phyloP scores from a whole-genome alignment of 1,139 yeast species.

The Taphrina confusa region DNA sequence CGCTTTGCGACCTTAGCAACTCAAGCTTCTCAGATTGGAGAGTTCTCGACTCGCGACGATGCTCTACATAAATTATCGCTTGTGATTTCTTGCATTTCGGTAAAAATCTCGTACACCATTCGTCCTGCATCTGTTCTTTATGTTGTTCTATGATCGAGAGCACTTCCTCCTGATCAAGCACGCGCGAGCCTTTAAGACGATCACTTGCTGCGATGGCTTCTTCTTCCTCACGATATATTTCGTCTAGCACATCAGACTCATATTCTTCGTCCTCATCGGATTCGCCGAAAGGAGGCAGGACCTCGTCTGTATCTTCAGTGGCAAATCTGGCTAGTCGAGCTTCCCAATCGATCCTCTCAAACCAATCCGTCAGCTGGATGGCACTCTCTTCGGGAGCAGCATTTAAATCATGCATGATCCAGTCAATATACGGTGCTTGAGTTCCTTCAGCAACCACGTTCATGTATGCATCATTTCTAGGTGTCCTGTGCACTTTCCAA shows the following conservation, averaged over 20 bases:
- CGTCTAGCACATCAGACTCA: not conserved
- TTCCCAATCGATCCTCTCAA: conserved; percentile 12
- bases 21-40: not conserved
- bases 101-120: not conserved
- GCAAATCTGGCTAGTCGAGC: not conserved
- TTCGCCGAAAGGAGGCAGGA: conserved; percentile 8
- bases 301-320: not conserved
- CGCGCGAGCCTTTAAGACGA: not conserved
- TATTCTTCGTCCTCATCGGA: not conserved
- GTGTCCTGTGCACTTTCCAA: not conserved
- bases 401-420: not conserved
- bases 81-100: not conserved
- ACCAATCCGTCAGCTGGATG: conserved; percentile 1
- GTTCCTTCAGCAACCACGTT: not conserved
- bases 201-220: not conserved
- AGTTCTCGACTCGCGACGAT: not conserved
- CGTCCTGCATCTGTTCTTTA: not conserved
- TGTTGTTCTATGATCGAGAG: conserved; percentile 1
- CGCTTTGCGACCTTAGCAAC: not conserved
- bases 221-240: conserved; percentile 1
- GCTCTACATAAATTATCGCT: not conserved
- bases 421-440: not conserved
- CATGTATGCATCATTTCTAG: not conserved
- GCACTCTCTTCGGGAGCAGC: not conserved
- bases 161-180: not conserved